Evolutionary conservation across 2,329 filamentous ascomycete genomes (phyloP).

Genomic region (Pyrenophora seminiperda): DNA sequence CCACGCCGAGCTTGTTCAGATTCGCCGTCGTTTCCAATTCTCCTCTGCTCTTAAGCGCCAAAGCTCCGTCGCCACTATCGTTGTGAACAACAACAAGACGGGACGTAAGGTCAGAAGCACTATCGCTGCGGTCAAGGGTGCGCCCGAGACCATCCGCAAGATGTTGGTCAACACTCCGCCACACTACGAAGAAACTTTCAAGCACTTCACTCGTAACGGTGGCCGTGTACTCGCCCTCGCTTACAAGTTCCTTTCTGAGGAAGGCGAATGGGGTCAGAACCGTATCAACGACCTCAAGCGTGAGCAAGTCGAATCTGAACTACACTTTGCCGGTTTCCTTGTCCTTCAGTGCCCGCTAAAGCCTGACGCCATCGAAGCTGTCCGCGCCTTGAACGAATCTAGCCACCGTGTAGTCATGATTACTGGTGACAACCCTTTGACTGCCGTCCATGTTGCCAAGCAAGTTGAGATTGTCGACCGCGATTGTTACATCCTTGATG

Average conservation of each 20-base stretch:
- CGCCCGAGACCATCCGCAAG: slow-evolving; percentile 93
- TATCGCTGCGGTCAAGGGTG: slow-evolving; percentile 94
- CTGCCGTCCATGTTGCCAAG: slow-evolving; percentile 90
- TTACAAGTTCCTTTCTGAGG: slow-evolving; percentile 86
- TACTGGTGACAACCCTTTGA: slow-evolving; percentile 96
- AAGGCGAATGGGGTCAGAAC: slow-evolving; percentile 78
- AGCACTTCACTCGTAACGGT: slow-evolving; percentile 95
- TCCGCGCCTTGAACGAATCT: slow-evolving; percentile 97
- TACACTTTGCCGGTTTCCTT: slow-evolving; percentile 92
- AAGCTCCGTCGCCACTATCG: slow-evolving; percentile 86
- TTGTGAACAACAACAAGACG: slow-evolving; percentile 71
- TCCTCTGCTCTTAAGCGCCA: slow-evolving; percentile 95
- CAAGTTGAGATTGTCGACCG: slow-evolving; percentile 98
- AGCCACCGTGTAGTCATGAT: slow-evolving; percentile 99
- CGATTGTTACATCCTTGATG: slow-evolving; percentile 91
- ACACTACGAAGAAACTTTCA: slow-evolving; percentile 97
- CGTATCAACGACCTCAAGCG: slow-evolving; percentile 94
- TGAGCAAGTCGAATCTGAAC: slow-evolving; percentile 82
- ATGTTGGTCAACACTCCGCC: slow-evolving; percentile 83
- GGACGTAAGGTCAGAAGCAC: slow-evolving; percentile 81
- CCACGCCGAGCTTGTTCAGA: slow-evolving; percentile 77
- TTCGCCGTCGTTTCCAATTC: slow-evolving; percentile 97
- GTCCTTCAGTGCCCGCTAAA: slow-evolving; percentile 95
- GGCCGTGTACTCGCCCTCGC: slow-evolving; percentile 91
- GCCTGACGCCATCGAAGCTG: slow-evolving; percentile 90